Conservation (phyloP, 495 filamentous ascomycete genomes). For the Neurospora terricola region DNA sequence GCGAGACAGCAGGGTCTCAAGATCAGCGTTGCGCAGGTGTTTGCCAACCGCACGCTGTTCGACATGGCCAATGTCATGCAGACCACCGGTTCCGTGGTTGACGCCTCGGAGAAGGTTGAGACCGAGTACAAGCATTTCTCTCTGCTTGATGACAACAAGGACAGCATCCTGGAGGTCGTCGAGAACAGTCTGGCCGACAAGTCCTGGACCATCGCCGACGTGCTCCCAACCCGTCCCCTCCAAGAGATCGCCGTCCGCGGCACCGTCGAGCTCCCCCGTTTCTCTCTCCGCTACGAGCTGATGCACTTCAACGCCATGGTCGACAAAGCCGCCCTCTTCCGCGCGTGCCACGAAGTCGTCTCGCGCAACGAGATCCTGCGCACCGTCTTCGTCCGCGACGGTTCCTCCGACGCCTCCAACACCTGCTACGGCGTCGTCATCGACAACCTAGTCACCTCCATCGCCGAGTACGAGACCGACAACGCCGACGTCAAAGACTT, state of each 20-base stretch:
- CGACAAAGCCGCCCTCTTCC: slow-evolving; percentile 19
- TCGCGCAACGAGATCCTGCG: slow-evolving; percentile 57
- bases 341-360: slow-evolving; percentile 33
- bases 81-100: background rate
- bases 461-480: slow-evolving; percentile 46
- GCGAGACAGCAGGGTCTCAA: slow-evolving; percentile 40
- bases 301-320: slow-evolving; percentile 24
- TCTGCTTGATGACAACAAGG: slow-evolving; percentile 10
- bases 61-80: slow-evolving; percentile 30
- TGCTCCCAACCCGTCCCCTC: slow-evolving; percentile 52
- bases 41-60: slow-evolving; percentile 39
- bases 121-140: slow-evolving; percentile 20
- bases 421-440: slow-evolving; percentile 54
- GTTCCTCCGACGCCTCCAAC: background rate
- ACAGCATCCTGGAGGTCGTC: background rate
- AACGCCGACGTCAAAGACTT: slow-evolving; percentile 42
- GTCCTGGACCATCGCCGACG: slow-evolving; percentile 40
- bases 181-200: slow-evolving; percentile 22
- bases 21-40: slow-evolving; percentile 46
- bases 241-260: slow-evolving; percentile 55
- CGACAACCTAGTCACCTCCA: slow-evolving; percentile 40
- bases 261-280: slow-evolving; percentile 42
- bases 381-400: slow-evolving; percentile 56
- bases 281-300: slow-evolving; percentile 33
- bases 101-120: slow-evolving; percentile 5